Evolutionary conservation across 352 stramenopile species (phyloP), one percentile per base, ranked within the genome.

Genomic region (Pythium dissimile): DNA sequence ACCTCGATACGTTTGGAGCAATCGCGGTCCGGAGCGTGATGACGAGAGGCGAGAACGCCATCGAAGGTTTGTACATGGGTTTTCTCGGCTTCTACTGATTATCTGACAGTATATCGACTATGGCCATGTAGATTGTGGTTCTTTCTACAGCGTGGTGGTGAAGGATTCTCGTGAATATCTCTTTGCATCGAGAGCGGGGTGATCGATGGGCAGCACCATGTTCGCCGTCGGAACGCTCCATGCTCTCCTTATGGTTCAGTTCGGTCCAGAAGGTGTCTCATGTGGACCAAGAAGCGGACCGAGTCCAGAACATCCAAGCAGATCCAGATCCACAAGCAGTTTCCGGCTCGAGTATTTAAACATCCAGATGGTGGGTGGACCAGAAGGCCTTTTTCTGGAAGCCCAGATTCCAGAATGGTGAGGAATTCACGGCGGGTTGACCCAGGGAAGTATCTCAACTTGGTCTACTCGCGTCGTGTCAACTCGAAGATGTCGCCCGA

Each of bases 171-270:
- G 6, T 24, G 28, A 53, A 16, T 10, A 34, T 24, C 6, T 20
- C 2, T 31, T 11, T 2, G 37, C 21, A 31, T 38, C 38, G 56
- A 51, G 47, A 50, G 35, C 56, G 46, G 13, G 20, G 9, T 16
- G 4, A 20, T 26, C 43, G 16, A 24, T 51, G 32, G 7, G 5
- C 10, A 52, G 47, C 45, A 39, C 21, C 28, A 50, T 41, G 18
- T 45, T 38, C 43, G 42, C 13, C 41, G 48, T 27, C 41, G 15
- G 43, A 34, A 41, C 15, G 30, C 48, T 34, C 49, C 48, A 53
- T 47, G 31, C 59, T 54, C 57, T 43, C 18, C 20, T 31, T 39
- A 59, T 65, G 39, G 57, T 65, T 59, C 57, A 65, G 57, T 61
- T 56, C 59, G 39, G 51, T 66, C 45, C 50, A 66, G 34, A 66